Evolutionary conservation across 2,329 filamentous ascomycete genomes (phyloP).

Genomic region (Colletotrichum tofieldiae): DNA sequence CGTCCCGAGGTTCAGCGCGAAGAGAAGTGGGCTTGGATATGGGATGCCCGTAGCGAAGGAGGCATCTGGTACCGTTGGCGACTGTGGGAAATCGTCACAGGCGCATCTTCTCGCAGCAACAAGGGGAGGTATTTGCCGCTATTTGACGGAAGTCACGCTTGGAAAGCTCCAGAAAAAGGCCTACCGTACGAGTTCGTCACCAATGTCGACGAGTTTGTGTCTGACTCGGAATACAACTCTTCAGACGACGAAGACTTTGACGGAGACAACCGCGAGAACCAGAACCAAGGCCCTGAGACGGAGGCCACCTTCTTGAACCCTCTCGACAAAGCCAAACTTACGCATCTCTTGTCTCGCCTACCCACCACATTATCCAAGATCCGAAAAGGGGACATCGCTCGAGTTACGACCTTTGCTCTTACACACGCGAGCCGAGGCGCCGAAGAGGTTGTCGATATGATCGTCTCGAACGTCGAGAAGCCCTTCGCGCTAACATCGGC

Average conservation of each 20-base stretch:
- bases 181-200: constrained; percentile 89
- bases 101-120: constrained; percentile 63
- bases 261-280: constrained; percentile 69
- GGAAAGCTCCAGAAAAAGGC: constrained; percentile 81
- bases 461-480: constrained; percentile 84
- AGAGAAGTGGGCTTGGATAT: constrained; percentile 95
- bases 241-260: constrained; percentile 85
- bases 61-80: constrained; percentile 96
- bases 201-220: constrained; percentile 82
- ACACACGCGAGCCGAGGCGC: constrained; percentile 87
- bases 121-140: constrained; percentile 73
- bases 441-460: constrained; percentile 91
- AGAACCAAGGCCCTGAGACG: constrained; percentile 57
- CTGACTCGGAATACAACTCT: constrained; percentile 88
- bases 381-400: constrained; percentile 87
- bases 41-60: constrained; percentile 84
- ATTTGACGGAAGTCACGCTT: constrained; percentile 84
- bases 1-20: constrained; percentile 86
- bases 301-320: constrained; percentile 83
- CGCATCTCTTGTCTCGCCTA: constrained; percentile 86
- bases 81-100: constrained; percentile 88
- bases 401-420: constrained; percentile 90
- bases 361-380: constrained; percentile 83
- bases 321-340: constrained; percentile 85
- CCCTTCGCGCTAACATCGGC: constrained; percentile 83